Evolutionary conservation across 2,329 filamentous ascomycete genomes (phyloP), one percentile per base, ranked within the genome.

Genomic region (Cytospora schulzeri): DNA sequence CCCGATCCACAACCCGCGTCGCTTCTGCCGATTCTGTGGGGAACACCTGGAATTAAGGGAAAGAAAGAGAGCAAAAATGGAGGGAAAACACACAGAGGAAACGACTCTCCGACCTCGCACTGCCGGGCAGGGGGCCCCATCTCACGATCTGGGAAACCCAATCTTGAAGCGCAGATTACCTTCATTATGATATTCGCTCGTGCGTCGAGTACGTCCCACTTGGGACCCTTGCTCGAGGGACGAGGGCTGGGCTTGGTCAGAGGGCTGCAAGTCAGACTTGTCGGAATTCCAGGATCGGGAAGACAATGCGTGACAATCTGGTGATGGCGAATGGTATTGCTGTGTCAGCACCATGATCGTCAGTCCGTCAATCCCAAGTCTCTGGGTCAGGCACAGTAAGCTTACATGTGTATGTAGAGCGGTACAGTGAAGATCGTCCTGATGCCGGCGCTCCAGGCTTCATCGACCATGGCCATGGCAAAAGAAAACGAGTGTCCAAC

Each of bases 141-240:
- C 60, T 62, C 60, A 56, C 55, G 55, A 50, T 54, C 60, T 33
- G 60, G 60, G 28, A 50, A 51, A 56, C 52, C 38, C 60, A 48
- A 56, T 56, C 60, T 56, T 48, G 60, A 45, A 53, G 52, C 52
- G 60, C 60, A 62, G 55, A 62, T 62, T 62, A 62, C 60, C 60
- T 56, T 62, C 60, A 62, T 62, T 62, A 24, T 62, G 60, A 62
- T 62, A 31, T 56, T 62, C 60, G 41, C 60, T 62, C 60, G 52
- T 56, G 60, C 52, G 17, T 61, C 51, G 60, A 11, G 33, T 9
- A 28, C 60, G 60, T 33, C 60, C 60, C 52, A 56, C 38, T 54
- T 26, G 33, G 52, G 59, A 55, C 59, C 59, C 59, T 62, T 28
- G 26, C 41, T 38, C 31, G 33, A 61, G 35, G 58, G 59, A 15